phyloP scores from a whole-genome alignment of 2,329 filamentous ascomycete species.

The Eurotiales sp. region DNA sequence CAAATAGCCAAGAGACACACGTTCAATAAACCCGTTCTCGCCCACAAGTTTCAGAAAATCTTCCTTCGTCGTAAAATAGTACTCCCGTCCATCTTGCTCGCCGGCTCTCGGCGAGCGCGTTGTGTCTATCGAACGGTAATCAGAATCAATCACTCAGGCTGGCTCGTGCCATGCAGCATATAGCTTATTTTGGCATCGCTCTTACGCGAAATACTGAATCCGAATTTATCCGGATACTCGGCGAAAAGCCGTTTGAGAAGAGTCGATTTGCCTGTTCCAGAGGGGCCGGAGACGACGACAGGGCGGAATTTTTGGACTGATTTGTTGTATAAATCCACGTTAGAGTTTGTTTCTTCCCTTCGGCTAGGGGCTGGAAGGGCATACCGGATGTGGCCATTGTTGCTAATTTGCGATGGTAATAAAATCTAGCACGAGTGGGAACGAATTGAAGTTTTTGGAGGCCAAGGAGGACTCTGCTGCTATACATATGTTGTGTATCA shows the following conservation, averaged over 20 bases:
- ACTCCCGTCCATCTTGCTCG: slow-evolving; percentile 73
- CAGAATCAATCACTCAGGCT: too few species aligned
- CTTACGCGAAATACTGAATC: slow-evolving; percentile 40
- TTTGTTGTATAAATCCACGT: background rate
- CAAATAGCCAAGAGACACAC: background rate
- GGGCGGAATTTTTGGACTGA: slow-evolving; percentile 26
- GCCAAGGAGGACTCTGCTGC: background rate
- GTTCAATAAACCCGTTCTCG: slow-evolving; percentile 76
- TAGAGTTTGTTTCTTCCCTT: background rate
- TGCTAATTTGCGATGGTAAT: background rate
- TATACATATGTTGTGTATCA: background rate
- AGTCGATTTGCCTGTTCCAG: slow-evolving; percentile 42
- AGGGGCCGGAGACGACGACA: slow-evolving; percentile 40
- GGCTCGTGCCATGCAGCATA: too few species aligned
- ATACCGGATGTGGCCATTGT: slow-evolving; percentile 5
- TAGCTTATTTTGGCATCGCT: too few species aligned
- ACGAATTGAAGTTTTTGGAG: background rate
- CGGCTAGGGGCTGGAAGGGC: background rate
- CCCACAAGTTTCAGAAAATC: slow-evolving; percentile 65
- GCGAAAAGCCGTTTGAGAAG: slow-evolving; percentile 40
- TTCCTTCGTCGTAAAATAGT: slow-evolving; percentile 69
- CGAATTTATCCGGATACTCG: slow-evolving; percentile 41
- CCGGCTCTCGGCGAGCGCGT: slow-evolving; percentile 72
- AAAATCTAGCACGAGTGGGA: background rate
- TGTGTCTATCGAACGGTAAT: slow-evolving; percentile 61